These are phyloP conservation scores for Silene conica DNA, from an alignment of 148 eudicot genomes.

Conservation along the genomic window DNA sequence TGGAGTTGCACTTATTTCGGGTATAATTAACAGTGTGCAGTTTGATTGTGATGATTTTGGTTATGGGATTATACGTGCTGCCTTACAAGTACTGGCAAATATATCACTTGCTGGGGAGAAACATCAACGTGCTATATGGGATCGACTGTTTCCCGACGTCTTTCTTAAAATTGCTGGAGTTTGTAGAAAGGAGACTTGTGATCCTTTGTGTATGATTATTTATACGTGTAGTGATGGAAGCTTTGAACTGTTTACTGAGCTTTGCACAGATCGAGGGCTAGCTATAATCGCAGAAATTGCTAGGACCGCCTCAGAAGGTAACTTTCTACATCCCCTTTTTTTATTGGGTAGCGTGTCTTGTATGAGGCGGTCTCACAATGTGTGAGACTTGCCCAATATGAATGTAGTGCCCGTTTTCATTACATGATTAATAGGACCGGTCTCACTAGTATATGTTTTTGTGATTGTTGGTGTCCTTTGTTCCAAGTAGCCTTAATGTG, in stretches of 20 bases:
- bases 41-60: conserved; percentile 34
- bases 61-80: conserved; percentile 42
- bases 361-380: neutral
- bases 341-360: neutral
- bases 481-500: neutral
- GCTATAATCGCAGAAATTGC: conserved; percentile 47
- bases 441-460: conserved; percentile 27
- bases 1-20: conserved; percentile 48
- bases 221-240: conserved; percentile 56
- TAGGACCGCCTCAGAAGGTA: conserved; percentile 64
- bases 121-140: conserved; percentile 65
- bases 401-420: no score
- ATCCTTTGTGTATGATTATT: conserved; percentile 74
- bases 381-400: no score
- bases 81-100: conserved; percentile 78
- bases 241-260: conserved; percentile 29
- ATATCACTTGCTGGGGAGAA: conserved; percentile 65
- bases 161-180: conserved; percentile 52
- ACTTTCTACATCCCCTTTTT: neutral
- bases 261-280: conserved; percentile 47
- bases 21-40: conserved; percentile 24
- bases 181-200: conserved; percentile 55
- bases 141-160: conserved; percentile 40
- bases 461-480: no score
- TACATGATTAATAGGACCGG: conserved; percentile 24